Conservation (phyloP, 139 green algal species). For the Volvox africanus region DNA sequence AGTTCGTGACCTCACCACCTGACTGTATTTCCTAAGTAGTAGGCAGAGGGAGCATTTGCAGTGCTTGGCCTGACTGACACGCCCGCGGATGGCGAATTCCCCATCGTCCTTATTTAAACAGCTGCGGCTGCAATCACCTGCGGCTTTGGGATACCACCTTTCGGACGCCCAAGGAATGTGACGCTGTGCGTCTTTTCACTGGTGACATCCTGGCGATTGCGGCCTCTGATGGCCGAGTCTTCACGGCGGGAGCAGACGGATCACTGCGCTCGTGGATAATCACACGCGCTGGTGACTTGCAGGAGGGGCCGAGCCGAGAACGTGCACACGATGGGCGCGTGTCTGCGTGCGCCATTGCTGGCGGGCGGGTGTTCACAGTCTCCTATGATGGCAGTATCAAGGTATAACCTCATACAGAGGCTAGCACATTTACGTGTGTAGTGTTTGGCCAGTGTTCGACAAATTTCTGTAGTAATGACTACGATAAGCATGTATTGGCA, state of each 20-base stretch:
- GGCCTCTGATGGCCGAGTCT: constrained; percentile 63
- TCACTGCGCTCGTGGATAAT: constrained; percentile 70
- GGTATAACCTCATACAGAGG: not conserved
- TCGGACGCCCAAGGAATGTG: constrained; percentile 73
- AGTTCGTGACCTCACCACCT: too few species aligned
- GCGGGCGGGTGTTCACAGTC: constrained; percentile 69
- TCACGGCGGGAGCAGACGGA: constrained; percentile 73
- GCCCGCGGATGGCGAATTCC: too few species aligned
- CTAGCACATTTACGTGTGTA: too few species aligned
- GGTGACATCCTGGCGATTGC: constrained; percentile 82
- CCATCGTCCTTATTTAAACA: too few species aligned
- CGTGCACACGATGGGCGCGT: constrained; percentile 81
- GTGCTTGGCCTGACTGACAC: too few species aligned
- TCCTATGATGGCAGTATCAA: constrained; percentile 79
- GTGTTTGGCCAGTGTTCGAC: too few species aligned
- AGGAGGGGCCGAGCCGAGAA: constrained; percentile 46
- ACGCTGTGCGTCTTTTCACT: constrained; percentile 64
- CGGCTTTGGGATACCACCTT: constrained; percentile 79
- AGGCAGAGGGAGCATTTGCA: too few species aligned
- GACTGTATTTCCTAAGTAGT: too few species aligned
- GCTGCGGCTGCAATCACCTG: constrained; percentile 79
- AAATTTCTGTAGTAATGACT: too few species aligned
- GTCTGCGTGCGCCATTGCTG: constrained; percentile 51
- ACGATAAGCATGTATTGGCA: too few species aligned
- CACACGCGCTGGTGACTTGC: constrained; percentile 68